Evolutionary conservation across 306 rosid species (phyloP).

Genomic region (Psophocarpus tetragonolobus): DNA sequence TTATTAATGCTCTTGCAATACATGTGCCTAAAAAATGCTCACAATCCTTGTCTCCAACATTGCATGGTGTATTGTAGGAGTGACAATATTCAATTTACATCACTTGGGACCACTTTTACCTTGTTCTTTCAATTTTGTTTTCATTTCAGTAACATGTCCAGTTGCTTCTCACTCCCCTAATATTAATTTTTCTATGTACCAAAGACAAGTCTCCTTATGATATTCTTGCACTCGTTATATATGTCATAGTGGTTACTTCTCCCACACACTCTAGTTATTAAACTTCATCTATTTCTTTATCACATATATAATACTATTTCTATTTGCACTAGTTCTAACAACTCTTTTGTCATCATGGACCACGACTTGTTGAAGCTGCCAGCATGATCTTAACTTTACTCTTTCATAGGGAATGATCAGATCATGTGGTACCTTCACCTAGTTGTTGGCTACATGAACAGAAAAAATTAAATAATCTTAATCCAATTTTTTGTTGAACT

Average conservation of each 20-base stretch:
- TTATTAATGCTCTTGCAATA: slow-evolving; percentile 54
- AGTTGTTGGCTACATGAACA: slow-evolving; percentile 50
- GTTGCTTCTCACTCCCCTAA: background rate
- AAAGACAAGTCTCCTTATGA: background rate
- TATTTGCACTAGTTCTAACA: background rate
- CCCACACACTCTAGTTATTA: slow-evolving; percentile 47
- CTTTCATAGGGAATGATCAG: slow-evolving; percentile 57
- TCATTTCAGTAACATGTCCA: slow-evolving; percentile 18
- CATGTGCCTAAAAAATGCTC: slow-evolving; percentile 45
- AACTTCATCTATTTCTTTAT: background rate
- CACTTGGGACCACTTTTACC: slow-evolving; percentile 68
- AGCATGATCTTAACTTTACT: slow-evolving; percentile 90
- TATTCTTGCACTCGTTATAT: slow-evolving; percentile 40
- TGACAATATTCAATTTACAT: slow-evolving; percentile 78
- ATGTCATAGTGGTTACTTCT: slow-evolving; percentile 43
- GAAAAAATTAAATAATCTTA: slow-evolving; percentile 18
- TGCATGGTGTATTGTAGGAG: slow-evolving; percentile 78
- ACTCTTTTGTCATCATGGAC: slow-evolving; percentile 38
- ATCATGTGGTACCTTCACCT: slow-evolving; percentile 92
- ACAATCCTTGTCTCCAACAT: slow-evolving; percentile 59
- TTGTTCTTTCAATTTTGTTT: slow-evolving; percentile 21
- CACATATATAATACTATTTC: background rate
- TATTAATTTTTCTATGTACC: background rate
- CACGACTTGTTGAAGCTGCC: slow-evolving; percentile 95
- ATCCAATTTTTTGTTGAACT: background rate